A percentile compares a stretch with the other conserved stretches of the same genome.
Conservation (phyloP, 2,329 filamentous ascomycete species). For the Cyphellophora attinorum region DNA sequence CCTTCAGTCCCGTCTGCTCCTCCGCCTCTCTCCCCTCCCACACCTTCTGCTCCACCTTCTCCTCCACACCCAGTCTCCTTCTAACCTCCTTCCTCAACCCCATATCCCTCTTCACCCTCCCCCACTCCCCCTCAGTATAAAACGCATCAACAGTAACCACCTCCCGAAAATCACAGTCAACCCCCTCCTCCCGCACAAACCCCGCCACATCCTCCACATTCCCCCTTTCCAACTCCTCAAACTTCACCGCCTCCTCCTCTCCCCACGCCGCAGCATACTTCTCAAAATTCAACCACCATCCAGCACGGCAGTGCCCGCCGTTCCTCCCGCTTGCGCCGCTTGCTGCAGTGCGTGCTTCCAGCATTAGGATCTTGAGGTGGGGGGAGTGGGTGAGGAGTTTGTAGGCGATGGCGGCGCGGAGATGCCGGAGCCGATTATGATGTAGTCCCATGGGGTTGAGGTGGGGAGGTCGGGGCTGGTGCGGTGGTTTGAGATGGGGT, state of each 20-base stretch:
- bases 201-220: slow-evolving; percentile 31
- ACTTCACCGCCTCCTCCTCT: slow-evolving; percentile 34
- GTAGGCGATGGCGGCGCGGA: slow-evolving; percentile 30
- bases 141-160: too few relatives aligned
- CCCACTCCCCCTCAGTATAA: too few relatives aligned
- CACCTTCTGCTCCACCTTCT: too few relatives aligned
- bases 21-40: too few relatives aligned
- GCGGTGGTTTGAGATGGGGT: slow-evolving; percentile 22
- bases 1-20: too few relatives aligned
- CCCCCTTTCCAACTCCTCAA: slow-evolving; percentile 34
- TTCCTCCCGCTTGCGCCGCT: slow-evolving; percentile 32
- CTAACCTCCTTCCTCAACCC: too few relatives aligned
- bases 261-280: slow-evolving; percentile 34
- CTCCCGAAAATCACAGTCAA: slow-evolving; percentile 39
- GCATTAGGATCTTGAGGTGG: slow-evolving; percentile 27
- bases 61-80: too few relatives aligned
- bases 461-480: slow-evolving; percentile 25
- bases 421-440: slow-evolving; percentile 35
- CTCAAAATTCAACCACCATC: slow-evolving; percentile 40
- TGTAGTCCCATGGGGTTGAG: slow-evolving; percentile 25
- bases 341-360: slow-evolving; percentile 36
- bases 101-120: too few relatives aligned
- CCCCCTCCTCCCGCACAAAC: slow-evolving; percentile 32
- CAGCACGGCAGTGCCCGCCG: slow-evolving; percentile 28
- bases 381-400: slow-evolving; percentile 17